Conservation (phyloP, 345 rosid species). For the Hibiscus syriacus region DNA sequence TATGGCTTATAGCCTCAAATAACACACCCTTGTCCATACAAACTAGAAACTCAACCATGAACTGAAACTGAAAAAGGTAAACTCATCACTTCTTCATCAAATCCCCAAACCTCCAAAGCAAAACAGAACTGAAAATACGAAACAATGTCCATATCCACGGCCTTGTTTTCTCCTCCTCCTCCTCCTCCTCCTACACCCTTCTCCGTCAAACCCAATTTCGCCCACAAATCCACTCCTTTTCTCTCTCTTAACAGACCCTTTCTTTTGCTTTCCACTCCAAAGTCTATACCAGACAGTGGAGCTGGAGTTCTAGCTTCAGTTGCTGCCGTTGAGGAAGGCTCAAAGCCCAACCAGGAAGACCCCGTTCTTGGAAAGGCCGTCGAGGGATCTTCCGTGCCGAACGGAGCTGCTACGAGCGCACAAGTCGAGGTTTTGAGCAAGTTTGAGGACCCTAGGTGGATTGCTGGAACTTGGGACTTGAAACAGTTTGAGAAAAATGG, state of each 20-base stretch:
- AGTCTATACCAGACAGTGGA: constrained; percentile 47
- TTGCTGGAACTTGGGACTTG: constrained; percentile 87
- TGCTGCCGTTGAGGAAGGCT: constrained; percentile 29
- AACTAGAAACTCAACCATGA: constrained; percentile 1
- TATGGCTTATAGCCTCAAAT: neutral
- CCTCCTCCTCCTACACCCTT: constrained; percentile 32
- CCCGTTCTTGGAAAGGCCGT: constrained; percentile 11
- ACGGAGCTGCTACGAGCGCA: constrained; percentile 22
- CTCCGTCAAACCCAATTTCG: constrained; percentile 29
- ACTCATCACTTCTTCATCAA: neutral
- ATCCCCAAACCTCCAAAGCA: neutral
- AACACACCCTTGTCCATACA: neutral
- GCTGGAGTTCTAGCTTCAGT: constrained; percentile 33
- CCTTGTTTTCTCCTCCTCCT: constrained; percentile 42
- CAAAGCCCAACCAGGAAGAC: constrained; percentile 17
- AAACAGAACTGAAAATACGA: neutral
- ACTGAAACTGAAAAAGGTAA: neutral
- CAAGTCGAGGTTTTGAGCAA: constrained; percentile 26
- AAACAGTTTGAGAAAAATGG: constrained; percentile 61
- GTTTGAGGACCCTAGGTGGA: constrained; percentile 68
- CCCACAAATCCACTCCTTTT: constrained; percentile 24
- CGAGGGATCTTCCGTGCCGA: constrained; percentile 20
- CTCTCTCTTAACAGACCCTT: constrained; percentile 30
- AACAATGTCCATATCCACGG: constrained; percentile 52
- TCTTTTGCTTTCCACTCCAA: constrained; percentile 25